Evolutionary conservation across 225 moss, liverwort and hornwort genomes (phyloP).

Genomic region (Neckera pumila): DNA sequence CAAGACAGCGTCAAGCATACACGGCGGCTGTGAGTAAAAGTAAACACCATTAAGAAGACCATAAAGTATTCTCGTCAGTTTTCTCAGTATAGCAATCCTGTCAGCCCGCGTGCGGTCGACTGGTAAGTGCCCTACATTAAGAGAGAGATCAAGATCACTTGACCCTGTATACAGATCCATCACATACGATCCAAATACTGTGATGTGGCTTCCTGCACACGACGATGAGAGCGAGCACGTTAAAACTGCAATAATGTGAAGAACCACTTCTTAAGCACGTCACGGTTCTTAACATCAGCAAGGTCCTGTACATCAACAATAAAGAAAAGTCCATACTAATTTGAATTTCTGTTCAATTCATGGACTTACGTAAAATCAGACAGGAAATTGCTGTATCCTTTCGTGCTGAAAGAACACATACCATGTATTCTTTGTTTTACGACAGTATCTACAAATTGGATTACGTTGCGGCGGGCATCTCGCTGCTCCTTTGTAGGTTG

Average conservation of each 20-base stretch:
- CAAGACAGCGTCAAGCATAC: neutral
- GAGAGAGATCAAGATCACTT: conserved; percentile 94
- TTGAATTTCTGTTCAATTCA: neutral
- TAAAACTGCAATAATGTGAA: neutral
- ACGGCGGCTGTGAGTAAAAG: neutral
- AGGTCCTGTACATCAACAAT: neutral
- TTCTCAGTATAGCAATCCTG: conserved; percentile 52
- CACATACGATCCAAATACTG: conserved; percentile 94
- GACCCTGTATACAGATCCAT: conserved; percentile 81
- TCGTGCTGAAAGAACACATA: conserved; percentile 19
- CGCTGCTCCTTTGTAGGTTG: conserved; percentile 62
- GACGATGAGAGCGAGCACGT: neutral
- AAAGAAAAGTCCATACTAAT: neutral
- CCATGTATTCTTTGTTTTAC: conserved; percentile 69
- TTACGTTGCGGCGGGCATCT: conserved; percentile 57
- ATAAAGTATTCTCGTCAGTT: conserved; percentile 72
- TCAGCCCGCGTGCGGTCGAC: conserved; percentile 58
- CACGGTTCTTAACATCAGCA: neutral
- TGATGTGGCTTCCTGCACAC: conserved; percentile 73
- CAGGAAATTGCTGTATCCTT: neutral
- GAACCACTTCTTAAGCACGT: neutral
- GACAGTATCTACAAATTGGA: conserved; percentile 66
- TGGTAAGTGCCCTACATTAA: conserved; percentile 41
- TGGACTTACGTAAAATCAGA: neutral
- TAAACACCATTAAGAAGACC: conserved; percentile 56